Base-by-base conservation (phyloP, 306 rosid species). In the Trifolium repens region DNA sequence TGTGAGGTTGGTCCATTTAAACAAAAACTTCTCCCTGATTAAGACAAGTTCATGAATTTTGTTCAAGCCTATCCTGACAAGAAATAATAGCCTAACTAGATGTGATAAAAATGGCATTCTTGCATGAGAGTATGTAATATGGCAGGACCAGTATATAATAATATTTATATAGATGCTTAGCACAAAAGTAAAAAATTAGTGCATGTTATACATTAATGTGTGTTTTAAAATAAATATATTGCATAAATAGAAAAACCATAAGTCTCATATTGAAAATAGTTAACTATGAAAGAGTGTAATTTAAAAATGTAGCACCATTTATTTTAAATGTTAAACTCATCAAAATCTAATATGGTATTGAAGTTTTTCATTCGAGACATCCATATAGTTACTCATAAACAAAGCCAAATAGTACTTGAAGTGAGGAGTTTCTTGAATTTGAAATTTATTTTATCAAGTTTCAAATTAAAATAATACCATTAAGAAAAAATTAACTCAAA, bases 101-200 rank as follows among this genome's bases (percentile, higher is more conserved):
- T 71, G 30, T 67, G 72, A 46, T 44, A 46, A 26, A 66, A 40
- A 40, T 66, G 37, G 54, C 16, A 67, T 7, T 67, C 72, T 43
- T 67, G 39, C 7, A 67, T 14, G 43, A 40, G 39, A 8, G 26
- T 54, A 53, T 19, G 26, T 19, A 54, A 5, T 30, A 30, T 19
- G 60, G 12, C 60, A 54, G 30, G 30, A 54, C 60, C 26, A 19
- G 2, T 19, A 54, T 22, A 22, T 22, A 22, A 22, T 19, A 19
- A 54, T 54, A 53, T 8, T 53, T 17, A 17, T 54, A 54, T 17
- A 19, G 13, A 26, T 17, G 30, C 60, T 19, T 19, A 4, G 60
- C 8, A 54, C 59, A 54, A 54, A 19, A 19, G 60, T 19, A 0
- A 9, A 54, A 54, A 54, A 19, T 19, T 54, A 54, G 60, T 3